These are phyloP conservation scores for Carex parvula DNA, from an alignment of 176 grass and related monocot genomes.

Conservation along the genomic window DNA sequence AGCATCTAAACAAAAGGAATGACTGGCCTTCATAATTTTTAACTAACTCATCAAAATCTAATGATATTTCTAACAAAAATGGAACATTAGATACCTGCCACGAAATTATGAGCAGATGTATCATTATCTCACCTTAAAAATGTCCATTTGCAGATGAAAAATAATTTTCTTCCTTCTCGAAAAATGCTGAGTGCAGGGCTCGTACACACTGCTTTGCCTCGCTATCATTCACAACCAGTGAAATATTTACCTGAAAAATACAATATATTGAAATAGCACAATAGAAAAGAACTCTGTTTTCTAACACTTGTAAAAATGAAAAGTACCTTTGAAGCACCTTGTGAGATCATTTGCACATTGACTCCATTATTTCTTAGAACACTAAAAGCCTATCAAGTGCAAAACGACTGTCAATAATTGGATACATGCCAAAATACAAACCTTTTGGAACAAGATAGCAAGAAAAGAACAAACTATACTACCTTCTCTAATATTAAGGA, in stretches of 20 bases:
- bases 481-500: conserved; percentile 92
- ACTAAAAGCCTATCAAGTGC: conserved; percentile 58
- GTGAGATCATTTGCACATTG: conserved; percentile 97
- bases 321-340: conserved; percentile 87
- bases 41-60: neutral
- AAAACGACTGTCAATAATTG: conserved; percentile 19
- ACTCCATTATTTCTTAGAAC: conserved; percentile 72
- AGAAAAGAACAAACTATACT: neutral
- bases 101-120: neutral
- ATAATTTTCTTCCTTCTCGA: conserved; percentile 35
- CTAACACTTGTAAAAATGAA: neutral
- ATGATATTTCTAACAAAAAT: neutral
- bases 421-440: neutral
- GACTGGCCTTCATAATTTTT: neutral
- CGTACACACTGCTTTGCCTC: conserved; percentile 56
- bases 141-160: conserved; percentile 6
- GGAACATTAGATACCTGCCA: neutral
- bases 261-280: neutral
- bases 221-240: conserved; percentile 80
- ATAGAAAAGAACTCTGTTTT: neutral
- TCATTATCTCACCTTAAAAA: neutral
- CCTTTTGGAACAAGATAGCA: neutral
- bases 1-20: neutral
- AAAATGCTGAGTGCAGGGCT: conserved; percentile 71
- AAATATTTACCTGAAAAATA: conserved; percentile 76